A percentile compares a stretch with the other conserved stretches of the same genome.
Evolutionary conservation across 495 filamentous ascomycete species (phyloP).

Genomic region (Filosporella fistucella): DNA sequence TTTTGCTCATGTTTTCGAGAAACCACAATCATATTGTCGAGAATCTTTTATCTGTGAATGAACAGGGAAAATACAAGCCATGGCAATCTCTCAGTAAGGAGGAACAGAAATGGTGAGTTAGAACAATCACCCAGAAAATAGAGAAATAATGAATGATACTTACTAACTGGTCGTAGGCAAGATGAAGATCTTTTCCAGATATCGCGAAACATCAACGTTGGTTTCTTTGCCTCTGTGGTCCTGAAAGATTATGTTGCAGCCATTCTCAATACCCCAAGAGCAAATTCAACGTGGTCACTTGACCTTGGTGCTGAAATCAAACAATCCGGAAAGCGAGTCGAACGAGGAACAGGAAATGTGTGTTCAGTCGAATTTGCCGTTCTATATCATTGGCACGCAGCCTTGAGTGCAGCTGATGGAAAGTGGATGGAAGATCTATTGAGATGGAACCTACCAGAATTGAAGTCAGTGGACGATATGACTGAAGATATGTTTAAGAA

Average conservation of each 20-base stretch:
- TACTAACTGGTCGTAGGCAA: slow-evolving; percentile 11
- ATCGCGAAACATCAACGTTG: slow-evolving; percentile 72
- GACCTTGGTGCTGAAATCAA: slow-evolving; percentile 60
- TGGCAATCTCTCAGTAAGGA: slow-evolving; percentile 36
- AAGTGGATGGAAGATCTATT: slow-evolving; percentile 60
- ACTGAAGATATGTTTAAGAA: slow-evolving; percentile 45
- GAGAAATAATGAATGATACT: slow-evolving; percentile 34
- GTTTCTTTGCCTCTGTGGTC: slow-evolving; percentile 83
- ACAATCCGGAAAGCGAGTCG: slow-evolving; percentile 44
- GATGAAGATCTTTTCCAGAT: slow-evolving; percentile 86
- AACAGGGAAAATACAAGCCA: slow-evolving; percentile 58
- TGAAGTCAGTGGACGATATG: slow-evolving; percentile 44
- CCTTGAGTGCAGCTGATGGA: slow-evolving; percentile 67
- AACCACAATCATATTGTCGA: slow-evolving; percentile 81
- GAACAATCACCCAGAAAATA: slow-evolving; percentile 1
- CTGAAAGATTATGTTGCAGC: slow-evolving; percentile 79
- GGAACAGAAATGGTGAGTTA: slow-evolving; percentile 51
- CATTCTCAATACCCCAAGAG: slow-evolving; percentile 76
- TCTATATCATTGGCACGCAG: slow-evolving; percentile 75
- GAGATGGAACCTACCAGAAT: slow-evolving; percentile 27
- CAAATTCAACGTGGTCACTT: slow-evolving; percentile 74
- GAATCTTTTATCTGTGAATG: slow-evolving; percentile 52
- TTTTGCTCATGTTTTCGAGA: slow-evolving; percentile 69
- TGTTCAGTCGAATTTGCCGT: slow-evolving; percentile 74
- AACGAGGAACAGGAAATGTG: slow-evolving; percentile 67